Evolutionary conservation across 306 rosid genomes (phyloP), one percentile per base, ranked within the genome.

Genomic region (Purshia tridentata): DNA sequence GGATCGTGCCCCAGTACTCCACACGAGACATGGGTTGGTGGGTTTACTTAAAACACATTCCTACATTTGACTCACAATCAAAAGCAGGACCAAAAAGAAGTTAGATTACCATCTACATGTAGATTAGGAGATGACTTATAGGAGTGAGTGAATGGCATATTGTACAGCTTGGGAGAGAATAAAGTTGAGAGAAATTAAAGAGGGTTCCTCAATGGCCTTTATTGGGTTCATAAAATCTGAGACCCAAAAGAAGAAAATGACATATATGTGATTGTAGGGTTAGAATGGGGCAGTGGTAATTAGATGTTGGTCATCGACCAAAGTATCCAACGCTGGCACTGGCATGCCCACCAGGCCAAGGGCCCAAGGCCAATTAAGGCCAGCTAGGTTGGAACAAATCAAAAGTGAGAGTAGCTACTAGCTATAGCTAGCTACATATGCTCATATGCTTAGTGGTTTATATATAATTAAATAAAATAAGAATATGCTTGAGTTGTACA

Each of bases 201-300:
- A 4, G n/a, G 29, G 29, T 18, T 13, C 6, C 14, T 70, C 50
- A 55, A 39, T 52, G 20, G 22, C 66, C 75, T 44, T 70, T 70
- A 55, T 56, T 56, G 66, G 69, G 75, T 70, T 70, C 65, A 70
- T 61, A 70, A 70, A 42, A 56, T 56, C 47, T 70, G 75, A 46
- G 42, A 70, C 16, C 12, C 5, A 11, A 56, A 56, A 55, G 23
- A 41, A 55, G 10, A 8, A 40, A 70, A 19, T 40, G 74, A 54
- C 64, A 7, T 2, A 13, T 29, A 29, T 29, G 35, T 29, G 3
- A 13, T 6, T 68, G 64, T 41, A 9, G 20, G 20, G 51, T 70
- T 41, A 52, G 61, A 16, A 52, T 39, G 62, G 62, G 64, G 74
- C 65, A 54, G 65, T 41, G 49, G 64, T 70, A 54, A 54, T 70